Evolutionary conservation across 345 rosid genomes (phyloP), one percentile per base, ranked within the genome.

Genomic region (Diplotaxis tenuifolia): DNA sequence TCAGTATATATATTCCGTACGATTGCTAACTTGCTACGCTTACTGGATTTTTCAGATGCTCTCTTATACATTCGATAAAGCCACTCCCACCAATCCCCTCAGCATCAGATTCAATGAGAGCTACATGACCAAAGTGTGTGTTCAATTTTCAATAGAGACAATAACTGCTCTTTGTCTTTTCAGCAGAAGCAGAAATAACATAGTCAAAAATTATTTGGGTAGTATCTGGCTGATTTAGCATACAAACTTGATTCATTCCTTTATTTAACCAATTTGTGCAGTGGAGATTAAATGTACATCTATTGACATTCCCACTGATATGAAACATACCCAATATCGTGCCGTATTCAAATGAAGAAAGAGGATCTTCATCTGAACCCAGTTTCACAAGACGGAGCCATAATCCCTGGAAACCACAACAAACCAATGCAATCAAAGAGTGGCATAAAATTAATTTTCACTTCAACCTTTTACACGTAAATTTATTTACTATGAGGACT

Each of bases 71-170:
- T 81, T 92, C 98, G 47, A 92, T 86, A 84, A 92, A 96, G 38
- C 99, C 97, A 79, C 99, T 92, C 67, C 98, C 99, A 84, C 99
- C 99, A 84, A 96, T 96, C 28, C 99, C 99, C 86, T 96, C 99
- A 9, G 98, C 97, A 58, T 96, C 99, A 75, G 98, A 96, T 85
- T 96, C 99, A 18, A 96, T 96, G 82, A 96, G 83, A 36, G 99
- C 99, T 96, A 90, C 82, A 81, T 80, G 55, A 71, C 20, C 62
- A 76, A 65, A 70, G 74, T 12, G 77, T 59, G 66, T 60, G 66
- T n/a, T 77, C 40, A 65, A 65, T 67, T 71, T 23, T 67, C 57
- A 65, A 70, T 27, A 74, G 10, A 74, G 21, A 67, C 65, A 56
- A 67, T 23, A 74, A 18, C 45, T 50, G 71, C 53, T 66, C 16